A percentile compares a stretch with the other conserved stretches of the same genome.
These are phyloP conservation scores for Verticillium dahliae DNA, from an alignment of 2,329 filamentous ascomycete species.

Conservation along the genomic window DNA sequence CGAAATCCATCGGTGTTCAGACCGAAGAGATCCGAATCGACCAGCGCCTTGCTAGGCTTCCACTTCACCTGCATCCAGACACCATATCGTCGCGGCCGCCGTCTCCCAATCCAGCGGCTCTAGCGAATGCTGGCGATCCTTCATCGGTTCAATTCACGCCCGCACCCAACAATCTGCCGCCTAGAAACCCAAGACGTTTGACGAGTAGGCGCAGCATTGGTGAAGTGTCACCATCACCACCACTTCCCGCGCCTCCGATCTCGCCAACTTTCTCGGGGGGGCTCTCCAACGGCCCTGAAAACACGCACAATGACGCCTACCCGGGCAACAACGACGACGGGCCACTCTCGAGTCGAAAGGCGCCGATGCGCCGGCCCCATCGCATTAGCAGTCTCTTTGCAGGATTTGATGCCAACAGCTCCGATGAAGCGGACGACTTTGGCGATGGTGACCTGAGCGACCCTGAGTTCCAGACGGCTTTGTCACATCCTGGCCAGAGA, in stretches of 20 bases:
- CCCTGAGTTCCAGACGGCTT: slow-evolving; percentile 58
- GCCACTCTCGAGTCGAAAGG: slow-evolving; percentile 54
- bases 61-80: slow-evolving; percentile 72
- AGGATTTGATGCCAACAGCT: slow-evolving; percentile 69
- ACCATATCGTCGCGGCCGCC: slow-evolving; percentile 57
- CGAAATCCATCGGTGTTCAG: slow-evolving; percentile 57
- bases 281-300: background rate
- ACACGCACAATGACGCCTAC: slow-evolving; percentile 53
- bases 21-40: slow-evolving; percentile 89
- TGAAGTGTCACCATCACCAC: slow-evolving; percentile 47
- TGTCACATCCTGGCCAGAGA: slow-evolving; percentile 55
- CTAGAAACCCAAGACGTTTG: slow-evolving; percentile 54
- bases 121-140: background rate
- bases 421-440: slow-evolving; percentile 60
- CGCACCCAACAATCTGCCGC: slow-evolving; percentile 46
- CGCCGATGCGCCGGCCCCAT: slow-evolving; percentile 61
- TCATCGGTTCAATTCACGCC: slow-evolving; percentile 36
- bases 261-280: slow-evolving; percentile 20
- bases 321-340: slow-evolving; percentile 78
- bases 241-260: slow-evolving; percentile 16
- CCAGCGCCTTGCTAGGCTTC: slow-evolving; percentile 66
- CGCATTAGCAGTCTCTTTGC: slow-evolving; percentile 81
- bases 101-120: slow-evolving; percentile 36
- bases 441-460: slow-evolving; percentile 50
- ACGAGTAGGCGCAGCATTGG: slow-evolving; percentile 35